These are phyloP conservation scores for Sarocladium strictum DNA, from an alignment of 2,329 filamentous ascomycete species.

Conservation along the genomic window DNA sequence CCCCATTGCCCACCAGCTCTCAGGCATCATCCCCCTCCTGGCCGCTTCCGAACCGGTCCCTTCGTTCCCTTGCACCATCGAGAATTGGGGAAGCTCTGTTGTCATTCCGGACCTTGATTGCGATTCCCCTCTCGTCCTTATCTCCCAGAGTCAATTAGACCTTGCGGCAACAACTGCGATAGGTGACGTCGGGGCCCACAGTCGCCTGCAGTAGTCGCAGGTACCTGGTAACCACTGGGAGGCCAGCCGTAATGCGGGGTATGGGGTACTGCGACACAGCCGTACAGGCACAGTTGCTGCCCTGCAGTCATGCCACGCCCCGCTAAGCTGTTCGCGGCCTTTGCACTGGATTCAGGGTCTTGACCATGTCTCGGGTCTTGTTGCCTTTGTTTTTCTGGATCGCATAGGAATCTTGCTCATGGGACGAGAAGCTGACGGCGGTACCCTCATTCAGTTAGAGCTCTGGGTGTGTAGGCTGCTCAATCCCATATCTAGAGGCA, in stretches of 20 bases:
- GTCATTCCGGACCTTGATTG: not conserved
- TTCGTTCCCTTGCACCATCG: not conserved
- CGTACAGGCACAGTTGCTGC: not conserved
- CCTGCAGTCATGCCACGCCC: not conserved
- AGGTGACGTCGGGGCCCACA: constrained; percentile 2
- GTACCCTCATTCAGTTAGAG: no score
- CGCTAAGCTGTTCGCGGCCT: not conserved
- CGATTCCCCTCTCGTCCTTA: not conserved
- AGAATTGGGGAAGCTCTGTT: not conserved
- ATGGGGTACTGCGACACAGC: not conserved
- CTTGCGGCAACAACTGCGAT: not conserved
- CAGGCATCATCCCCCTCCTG: not conserved
- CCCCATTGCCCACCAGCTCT: not conserved
- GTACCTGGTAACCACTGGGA: constrained; percentile 3
- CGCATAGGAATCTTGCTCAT: not conserved
- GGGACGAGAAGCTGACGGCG: not conserved
- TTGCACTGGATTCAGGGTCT: not conserved
- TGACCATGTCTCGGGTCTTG: not conserved
- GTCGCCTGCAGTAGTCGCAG: constrained; percentile 2
- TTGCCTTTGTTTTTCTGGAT: not conserved
- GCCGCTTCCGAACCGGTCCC: not conserved
- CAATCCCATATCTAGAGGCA: no score
- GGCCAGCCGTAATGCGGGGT: not conserved
- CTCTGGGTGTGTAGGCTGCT: no score
- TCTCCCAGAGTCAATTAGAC: not conserved